These are phyloP conservation scores for Eimeria necatrix DNA, from an alignment of 169 alveolate species.

Conservation along the genomic window DNA sequence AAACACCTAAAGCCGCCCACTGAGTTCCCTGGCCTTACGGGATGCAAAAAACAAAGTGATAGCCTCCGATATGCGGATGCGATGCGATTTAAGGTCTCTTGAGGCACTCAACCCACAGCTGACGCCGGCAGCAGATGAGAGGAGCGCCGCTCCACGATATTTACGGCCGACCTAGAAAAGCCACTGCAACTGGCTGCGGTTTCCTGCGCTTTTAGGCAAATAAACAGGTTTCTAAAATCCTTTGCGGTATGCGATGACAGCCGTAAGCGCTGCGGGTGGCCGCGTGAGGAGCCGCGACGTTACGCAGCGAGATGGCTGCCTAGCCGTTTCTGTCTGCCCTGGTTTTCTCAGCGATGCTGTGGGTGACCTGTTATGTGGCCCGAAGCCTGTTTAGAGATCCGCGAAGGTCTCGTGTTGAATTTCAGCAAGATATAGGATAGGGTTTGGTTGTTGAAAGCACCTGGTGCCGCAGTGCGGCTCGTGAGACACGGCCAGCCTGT, in stretches of 20 bases:
- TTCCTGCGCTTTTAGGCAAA: too few relatives aligned
- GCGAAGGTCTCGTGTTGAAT: neutral
- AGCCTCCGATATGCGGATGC: neutral
- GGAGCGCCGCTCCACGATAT: neutral
- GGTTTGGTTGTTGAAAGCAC: neutral
- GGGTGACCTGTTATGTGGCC: neutral
- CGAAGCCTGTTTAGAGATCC: neutral
- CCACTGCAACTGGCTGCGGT: too few relatives aligned
- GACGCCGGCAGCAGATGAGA: neutral
- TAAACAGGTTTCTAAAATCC: too few relatives aligned
- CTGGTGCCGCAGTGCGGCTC: neutral
- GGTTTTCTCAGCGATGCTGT: neutral
- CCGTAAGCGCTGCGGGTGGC: neutral
- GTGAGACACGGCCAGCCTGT: conserved; percentile 33
- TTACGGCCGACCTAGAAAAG: neutral
- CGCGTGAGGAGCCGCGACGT: neutral
- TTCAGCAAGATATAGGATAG: neutral
- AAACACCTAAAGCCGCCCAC: too few relatives aligned
- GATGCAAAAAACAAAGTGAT: neutral
- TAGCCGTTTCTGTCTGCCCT: neutral
- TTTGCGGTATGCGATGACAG: neutral
- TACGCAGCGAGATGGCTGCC: neutral
- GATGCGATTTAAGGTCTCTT: neutral
- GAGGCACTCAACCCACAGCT: neutral
- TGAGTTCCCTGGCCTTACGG: neutral